Conservation (phyloP, 495 filamentous ascomycete species). For the Parathielavia appendiculata region DNA sequence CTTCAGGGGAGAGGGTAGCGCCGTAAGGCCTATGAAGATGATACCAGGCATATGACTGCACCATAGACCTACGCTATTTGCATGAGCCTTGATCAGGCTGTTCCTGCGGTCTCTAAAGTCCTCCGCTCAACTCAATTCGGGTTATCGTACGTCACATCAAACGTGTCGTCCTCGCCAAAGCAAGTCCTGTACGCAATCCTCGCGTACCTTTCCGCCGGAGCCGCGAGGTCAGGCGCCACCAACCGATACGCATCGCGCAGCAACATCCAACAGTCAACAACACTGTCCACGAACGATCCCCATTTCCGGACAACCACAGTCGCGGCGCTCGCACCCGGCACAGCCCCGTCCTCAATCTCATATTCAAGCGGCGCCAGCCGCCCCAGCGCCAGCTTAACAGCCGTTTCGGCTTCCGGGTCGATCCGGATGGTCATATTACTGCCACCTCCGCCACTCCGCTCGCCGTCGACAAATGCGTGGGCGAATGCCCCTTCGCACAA, state of each 20-base stretch:
- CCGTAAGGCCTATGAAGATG: too few relatives aligned
- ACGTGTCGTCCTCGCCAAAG: conserved; percentile 42
- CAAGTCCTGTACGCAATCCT: conserved; percentile 37
- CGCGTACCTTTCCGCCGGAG: conserved; percentile 34
- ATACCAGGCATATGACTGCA: too few relatives aligned
- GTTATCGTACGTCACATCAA: conserved; percentile 14
- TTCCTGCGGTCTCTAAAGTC: too few relatives aligned
- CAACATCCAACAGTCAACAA: conserved; percentile 36
- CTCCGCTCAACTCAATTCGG: too few relatives aligned
- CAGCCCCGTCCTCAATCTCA: conserved; percentile 33
- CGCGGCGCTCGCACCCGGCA: neutral
- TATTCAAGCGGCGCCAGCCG: conserved; percentile 40
- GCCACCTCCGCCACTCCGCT: neutral
- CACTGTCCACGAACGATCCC: conserved; percentile 33
- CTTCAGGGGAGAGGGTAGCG: too few relatives aligned
- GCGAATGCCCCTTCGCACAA: conserved; percentile 54
- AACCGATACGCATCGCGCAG: conserved; percentile 29
- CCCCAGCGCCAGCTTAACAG: conserved; percentile 27
- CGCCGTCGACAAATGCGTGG: conserved; percentile 23
- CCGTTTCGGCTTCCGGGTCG: conserved; percentile 29
- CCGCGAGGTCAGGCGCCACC: conserved; percentile 28
- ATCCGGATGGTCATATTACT: conserved; percentile 29
- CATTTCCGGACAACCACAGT: conserved; percentile 38
- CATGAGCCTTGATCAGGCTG: too few relatives aligned
- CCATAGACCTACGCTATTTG: too few relatives aligned